Conservation (phyloP, 495 filamentous ascomycete genomes). For the Evansstolkia leycettana region DNA sequence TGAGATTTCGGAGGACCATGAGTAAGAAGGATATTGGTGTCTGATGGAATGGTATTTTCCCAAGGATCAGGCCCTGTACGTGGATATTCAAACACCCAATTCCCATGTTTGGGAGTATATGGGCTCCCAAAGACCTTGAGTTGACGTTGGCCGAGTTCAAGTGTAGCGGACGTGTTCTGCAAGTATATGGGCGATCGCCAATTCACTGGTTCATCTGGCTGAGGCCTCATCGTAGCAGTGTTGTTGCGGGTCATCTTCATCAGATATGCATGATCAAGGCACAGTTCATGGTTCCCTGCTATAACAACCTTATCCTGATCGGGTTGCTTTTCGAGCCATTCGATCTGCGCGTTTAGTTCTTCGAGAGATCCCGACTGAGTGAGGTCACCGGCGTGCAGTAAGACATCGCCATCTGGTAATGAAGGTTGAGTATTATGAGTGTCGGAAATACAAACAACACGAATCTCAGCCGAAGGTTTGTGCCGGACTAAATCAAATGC, state of each 20-base stretch:
- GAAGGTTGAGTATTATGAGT: conserved; percentile 50
- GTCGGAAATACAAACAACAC: conserved; percentile 66
- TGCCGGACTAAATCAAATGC: too few relatives aligned
- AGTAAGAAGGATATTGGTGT: conserved; percentile 60
- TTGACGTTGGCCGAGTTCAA: conserved; percentile 33
- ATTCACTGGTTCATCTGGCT: too few relatives aligned
- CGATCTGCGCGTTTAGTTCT: conserved; percentile 48
- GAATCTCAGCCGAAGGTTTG: too few relatives aligned
- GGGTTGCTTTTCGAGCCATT: conserved; percentile 50
- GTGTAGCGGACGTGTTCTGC: conserved; percentile 27
- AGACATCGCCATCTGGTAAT: conserved; percentile 55
- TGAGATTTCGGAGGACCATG: conserved; percentile 48
- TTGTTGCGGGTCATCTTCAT: background rate
- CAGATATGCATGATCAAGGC: conserved; percentile 37
- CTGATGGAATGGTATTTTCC: conserved; percentile 34
- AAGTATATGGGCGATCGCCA: conserved; percentile 38
- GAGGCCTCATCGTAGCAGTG: too few relatives aligned
- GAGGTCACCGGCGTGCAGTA: conserved; percentile 69
- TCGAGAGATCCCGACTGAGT: conserved; percentile 44
- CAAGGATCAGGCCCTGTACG: conserved; percentile 11
- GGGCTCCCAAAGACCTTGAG: conserved; percentile 42
- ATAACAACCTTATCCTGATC: conserved; percentile 60
- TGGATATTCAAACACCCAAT: conserved; percentile 35
- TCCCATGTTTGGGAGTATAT: conserved; percentile 38
- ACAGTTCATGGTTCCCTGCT: conserved; percentile 61